phyloP scores from a whole-genome alignment of 768 basidiomycete genomes.

The Hypholoma fasciculare region DNA sequence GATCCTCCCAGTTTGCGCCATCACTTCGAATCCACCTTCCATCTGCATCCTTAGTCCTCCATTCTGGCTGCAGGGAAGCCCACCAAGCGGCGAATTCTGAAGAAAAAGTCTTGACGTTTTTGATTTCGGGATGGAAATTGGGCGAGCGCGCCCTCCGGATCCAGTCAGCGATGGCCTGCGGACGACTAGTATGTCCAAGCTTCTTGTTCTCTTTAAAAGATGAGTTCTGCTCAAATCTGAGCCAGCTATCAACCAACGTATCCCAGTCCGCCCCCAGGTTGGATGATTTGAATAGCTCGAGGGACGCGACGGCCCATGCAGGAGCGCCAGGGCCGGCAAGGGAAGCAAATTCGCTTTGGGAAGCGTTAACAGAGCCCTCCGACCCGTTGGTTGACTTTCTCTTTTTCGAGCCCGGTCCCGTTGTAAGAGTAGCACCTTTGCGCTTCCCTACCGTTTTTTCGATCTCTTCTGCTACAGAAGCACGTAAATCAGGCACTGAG shows the following conservation, averaged over 20 bases:
- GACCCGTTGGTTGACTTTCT: too few species aligned
- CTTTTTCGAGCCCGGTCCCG: too few species aligned
- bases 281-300: background rate
- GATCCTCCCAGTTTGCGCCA: too few species aligned
- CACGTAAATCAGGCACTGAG: too few species aligned
- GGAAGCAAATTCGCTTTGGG: too few species aligned
- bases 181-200: background rate
- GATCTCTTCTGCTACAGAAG: too few species aligned
- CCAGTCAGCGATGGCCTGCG: slow-evolving; percentile 3
- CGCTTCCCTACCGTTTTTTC: too few species aligned
- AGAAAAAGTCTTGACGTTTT: background rate
- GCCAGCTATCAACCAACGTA: slow-evolving; percentile 2
- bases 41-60: background rate
- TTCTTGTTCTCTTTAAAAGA: background rate
- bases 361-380: too few species aligned
- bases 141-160: slow-evolving; percentile 3
- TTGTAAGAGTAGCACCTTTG: too few species aligned
- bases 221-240: slow-evolving; percentile 3
- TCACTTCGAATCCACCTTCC: too few species aligned
- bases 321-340: too few species aligned
- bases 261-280: slow-evolving; percentile 5
- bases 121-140: background rate
- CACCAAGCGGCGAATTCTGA: slow-evolving; percentile 4
- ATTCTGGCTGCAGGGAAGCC: slow-evolving; percentile 5
- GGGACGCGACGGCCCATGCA: too few species aligned